phyloP scores from a whole-genome alignment of 2,329 filamentous ascomycete species.

The Colletotrichum orchidophilum region DNA sequence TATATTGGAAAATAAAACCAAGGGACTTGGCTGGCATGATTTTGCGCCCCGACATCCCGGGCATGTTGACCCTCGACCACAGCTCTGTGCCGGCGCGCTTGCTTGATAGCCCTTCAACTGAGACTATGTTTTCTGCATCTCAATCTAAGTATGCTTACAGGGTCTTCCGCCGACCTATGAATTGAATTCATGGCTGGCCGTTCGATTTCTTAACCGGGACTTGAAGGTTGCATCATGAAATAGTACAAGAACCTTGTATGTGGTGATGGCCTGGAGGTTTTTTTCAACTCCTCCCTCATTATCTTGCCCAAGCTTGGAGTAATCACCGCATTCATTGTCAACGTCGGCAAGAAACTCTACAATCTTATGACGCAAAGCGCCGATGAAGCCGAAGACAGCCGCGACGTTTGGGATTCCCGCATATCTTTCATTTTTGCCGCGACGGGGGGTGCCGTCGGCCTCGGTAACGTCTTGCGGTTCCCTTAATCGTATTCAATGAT shows the following conservation, averaged over 20 bases:
- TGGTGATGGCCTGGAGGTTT: neutral
- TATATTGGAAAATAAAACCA: neutral
- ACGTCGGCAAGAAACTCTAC: conserved; percentile 24
- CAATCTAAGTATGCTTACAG: neutral
- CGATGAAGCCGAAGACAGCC: conserved; percentile 39
- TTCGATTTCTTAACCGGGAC: neutral
- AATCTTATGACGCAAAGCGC: conserved; percentile 36
- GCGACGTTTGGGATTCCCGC: conserved; percentile 57
- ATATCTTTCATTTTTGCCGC: conserved; percentile 58
- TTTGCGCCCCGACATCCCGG: neutral
- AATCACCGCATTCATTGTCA: neutral
- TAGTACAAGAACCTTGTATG: neutral
- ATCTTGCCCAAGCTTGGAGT: too few species aligned
- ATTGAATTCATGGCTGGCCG: too few species aligned
- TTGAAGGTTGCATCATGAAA: neutral
- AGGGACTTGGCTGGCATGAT: conserved; percentile 17
- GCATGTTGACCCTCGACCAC: neutral
- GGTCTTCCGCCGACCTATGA: neutral
- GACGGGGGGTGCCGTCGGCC: conserved; percentile 62
- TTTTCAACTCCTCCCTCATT: neutral
- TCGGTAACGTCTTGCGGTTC: conserved; percentile 64
- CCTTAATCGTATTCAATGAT: conserved; percentile 65
- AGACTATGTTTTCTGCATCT: too few species aligned
- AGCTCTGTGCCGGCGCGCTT: neutral
- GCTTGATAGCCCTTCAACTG: too few species aligned